phyloP scores from a whole-genome alignment of 2,329 filamentous ascomycete species.

The Colletotrichum falcatum region DNA sequence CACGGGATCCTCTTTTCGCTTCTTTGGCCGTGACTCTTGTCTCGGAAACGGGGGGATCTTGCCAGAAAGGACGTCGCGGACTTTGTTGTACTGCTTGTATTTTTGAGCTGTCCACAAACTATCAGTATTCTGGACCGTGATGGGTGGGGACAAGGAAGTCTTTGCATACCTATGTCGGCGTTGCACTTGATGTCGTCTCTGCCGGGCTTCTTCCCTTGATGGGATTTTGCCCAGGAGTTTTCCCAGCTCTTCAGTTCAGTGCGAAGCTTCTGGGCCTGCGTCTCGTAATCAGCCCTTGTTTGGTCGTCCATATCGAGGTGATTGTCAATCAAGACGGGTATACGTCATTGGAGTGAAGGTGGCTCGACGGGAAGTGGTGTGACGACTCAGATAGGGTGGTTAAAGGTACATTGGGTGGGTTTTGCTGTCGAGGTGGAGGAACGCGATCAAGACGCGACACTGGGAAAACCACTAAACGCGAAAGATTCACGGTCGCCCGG shows the following conservation, averaged over 20 bases:
- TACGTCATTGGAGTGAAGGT: conserved; percentile 27
- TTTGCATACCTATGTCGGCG: conserved; percentile 72
- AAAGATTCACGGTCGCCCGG: conserved; percentile 17
- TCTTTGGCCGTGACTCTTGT: conserved; percentile 51
- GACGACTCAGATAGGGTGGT: not conserved
- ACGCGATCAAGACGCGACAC: conserved; percentile 35
- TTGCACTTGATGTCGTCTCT: conserved; percentile 83
- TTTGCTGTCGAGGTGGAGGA: conserved; percentile 19
- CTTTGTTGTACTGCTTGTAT: conserved; percentile 80
- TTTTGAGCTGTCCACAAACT: conserved; percentile 66
- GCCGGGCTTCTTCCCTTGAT: conserved; percentile 76
- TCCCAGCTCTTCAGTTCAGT: conserved; percentile 81
- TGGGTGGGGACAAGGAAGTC: not conserved
- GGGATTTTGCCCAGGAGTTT: conserved; percentile 69
- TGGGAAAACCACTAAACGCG: conserved; percentile 38
- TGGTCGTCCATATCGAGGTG: conserved; percentile 58
- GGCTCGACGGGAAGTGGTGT: not conserved
- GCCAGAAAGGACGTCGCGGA: conserved; percentile 69
- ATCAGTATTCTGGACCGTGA: not conserved
- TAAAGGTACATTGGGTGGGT: conserved; percentile 15
- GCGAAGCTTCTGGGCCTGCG: conserved; percentile 67
- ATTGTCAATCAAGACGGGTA: not conserved
- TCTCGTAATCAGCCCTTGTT: conserved; percentile 60
- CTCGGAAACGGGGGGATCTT: conserved; percentile 60
- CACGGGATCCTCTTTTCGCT: conserved; percentile 55